Evolutionary conservation across 2,329 filamentous ascomycete species (phyloP).

Genomic region (Graphiopsis chlorocephala): DNA sequence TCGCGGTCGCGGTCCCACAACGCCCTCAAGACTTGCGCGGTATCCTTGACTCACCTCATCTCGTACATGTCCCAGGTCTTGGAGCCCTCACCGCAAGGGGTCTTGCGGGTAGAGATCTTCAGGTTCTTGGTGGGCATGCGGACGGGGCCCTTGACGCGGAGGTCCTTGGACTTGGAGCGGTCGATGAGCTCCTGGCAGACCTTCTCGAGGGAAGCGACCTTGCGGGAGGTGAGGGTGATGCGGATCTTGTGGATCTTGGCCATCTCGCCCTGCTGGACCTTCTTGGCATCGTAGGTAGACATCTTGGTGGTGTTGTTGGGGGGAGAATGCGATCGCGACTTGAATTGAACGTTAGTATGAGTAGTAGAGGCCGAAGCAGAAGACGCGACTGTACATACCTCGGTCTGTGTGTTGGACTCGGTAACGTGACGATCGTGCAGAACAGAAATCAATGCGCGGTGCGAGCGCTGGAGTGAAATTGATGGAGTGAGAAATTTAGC

Average conservation of each 20-base stretch:
- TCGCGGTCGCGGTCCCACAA: neutral
- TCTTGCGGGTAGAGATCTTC: conserved; percentile 97
- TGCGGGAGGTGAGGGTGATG: conserved; percentile 94
- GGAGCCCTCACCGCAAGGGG: conserved; percentile 97
- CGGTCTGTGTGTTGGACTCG: conserved; percentile 38
- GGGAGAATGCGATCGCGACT: conserved; percentile 20
- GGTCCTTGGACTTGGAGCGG: conserved; percentile 96
- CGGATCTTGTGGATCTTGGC: conserved; percentile 97
- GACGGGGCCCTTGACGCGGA: conserved; percentile 97
- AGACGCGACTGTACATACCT: conserved; percentile 21
- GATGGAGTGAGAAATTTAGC: conserved; percentile 3
- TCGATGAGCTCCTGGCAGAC: conserved; percentile 98
- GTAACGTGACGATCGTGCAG: conserved; percentile 54
- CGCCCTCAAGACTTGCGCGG: neutral
- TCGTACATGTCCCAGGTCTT: conserved; percentile 99
- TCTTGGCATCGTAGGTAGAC: conserved; percentile 95
- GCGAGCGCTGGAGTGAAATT: conserved; percentile 1
- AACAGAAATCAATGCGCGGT: conserved; percentile 20
- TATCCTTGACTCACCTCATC: conserved; percentile 66
- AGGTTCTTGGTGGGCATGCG: conserved; percentile 96
- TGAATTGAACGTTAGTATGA: conserved; percentile 26
- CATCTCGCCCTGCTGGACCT: conserved; percentile 79
- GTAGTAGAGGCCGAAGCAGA: neutral
- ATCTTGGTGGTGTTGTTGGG: conserved; percentile 53
- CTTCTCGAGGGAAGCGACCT: conserved; percentile 95